Percentiles rank a stretch among this genome's conserved stretches.
These are phyloP conservation scores for Yarrowia sp. DNA, from an alignment of 805 yeast genomes.

Conservation along the genomic window DNA sequence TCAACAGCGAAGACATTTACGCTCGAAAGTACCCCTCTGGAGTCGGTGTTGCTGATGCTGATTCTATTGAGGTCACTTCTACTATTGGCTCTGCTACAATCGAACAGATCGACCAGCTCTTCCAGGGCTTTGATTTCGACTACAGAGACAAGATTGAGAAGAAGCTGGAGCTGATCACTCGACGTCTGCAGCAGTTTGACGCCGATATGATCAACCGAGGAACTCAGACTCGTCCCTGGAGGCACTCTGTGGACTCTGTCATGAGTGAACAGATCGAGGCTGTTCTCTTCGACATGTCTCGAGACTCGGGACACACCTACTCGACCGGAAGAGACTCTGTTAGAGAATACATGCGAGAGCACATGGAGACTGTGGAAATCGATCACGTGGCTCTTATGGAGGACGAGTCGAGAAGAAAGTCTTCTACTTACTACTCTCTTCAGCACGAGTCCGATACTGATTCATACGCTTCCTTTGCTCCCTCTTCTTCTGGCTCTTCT, in stretches of 20 bases:
- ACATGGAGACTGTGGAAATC: background rate
- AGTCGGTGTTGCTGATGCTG: conserved; percentile 26
- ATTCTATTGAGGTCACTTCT: conserved; percentile 18
- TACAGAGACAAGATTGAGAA: conserved; percentile 39
- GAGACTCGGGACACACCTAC: conserved; percentile 10
- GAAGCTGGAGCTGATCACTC: conserved; percentile 31
- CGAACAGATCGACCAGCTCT: conserved; percentile 22
- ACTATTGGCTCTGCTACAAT: conserved; percentile 30
- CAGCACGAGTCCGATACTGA: conserved; percentile 25
- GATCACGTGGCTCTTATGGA: background rate
- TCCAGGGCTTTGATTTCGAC: conserved; percentile 36
- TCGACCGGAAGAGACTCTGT: background rate
- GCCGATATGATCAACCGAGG: conserved; percentile 22
- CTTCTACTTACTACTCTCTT: conserved; percentile 13
- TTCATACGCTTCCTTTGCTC: conserved; percentile 17
- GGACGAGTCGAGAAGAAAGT: background rate
- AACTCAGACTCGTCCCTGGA: conserved; percentile 11
- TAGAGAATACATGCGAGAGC: conserved; percentile 11
- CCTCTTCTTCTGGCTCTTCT: conserved; percentile 32
- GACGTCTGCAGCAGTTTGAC: conserved; percentile 33
- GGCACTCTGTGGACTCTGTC: conserved; percentile 19
- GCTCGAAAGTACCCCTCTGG: conserved; percentile 32
- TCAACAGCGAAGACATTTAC: conserved; percentile 33
- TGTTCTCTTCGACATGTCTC: conserved; percentile 12
- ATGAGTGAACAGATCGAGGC: conserved; percentile 35